These are phyloP conservation scores for Colletotrichum agaves DNA, from an alignment of 2,329 filamentous ascomycete species.

Conservation along the genomic window DNA sequence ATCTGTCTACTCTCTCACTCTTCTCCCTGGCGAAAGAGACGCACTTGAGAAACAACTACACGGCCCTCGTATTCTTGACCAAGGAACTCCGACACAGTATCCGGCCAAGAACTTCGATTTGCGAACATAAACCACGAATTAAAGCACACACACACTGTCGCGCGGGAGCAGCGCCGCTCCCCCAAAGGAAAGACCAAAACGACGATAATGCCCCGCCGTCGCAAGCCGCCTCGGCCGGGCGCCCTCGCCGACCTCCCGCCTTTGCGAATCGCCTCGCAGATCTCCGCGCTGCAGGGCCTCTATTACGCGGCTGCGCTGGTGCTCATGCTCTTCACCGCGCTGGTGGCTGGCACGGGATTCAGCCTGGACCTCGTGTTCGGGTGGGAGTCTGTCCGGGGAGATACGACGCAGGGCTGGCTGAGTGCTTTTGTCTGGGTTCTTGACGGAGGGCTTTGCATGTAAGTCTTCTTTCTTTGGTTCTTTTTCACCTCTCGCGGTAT, in stretches of 20 bases:
- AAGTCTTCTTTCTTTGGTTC: slow-evolving; percentile 39
- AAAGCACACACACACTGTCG: background rate
- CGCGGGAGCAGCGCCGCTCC: background rate
- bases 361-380: slow-evolving; percentile 65
- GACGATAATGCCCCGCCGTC: slow-evolving; percentile 62
- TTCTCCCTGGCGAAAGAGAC: background rate
- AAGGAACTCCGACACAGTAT: too few relatives aligned
- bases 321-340: slow-evolving; percentile 67
- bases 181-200: background rate
- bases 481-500: too few relatives aligned
- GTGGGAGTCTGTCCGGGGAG: slow-evolving; percentile 68
- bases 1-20: background rate
- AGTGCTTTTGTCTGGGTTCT: slow-evolving; percentile 68
- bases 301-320: slow-evolving; percentile 64
- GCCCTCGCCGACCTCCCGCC: slow-evolving; percentile 71
- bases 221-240: slow-evolving; percentile 68
- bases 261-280: slow-evolving; percentile 68
- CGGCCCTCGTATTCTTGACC: too few relatives aligned
- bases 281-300: slow-evolving; percentile 64
- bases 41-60: background rate
- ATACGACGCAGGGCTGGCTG: slow-evolving; percentile 71
- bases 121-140: background rate
- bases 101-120: too few relatives aligned
- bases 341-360: slow-evolving; percentile 68
- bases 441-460: slow-evolving; percentile 65